These are phyloP conservation scores for Starmerella kuoi DNA, from an alignment of 805 yeast species.

Conservation along the genomic window DNA sequence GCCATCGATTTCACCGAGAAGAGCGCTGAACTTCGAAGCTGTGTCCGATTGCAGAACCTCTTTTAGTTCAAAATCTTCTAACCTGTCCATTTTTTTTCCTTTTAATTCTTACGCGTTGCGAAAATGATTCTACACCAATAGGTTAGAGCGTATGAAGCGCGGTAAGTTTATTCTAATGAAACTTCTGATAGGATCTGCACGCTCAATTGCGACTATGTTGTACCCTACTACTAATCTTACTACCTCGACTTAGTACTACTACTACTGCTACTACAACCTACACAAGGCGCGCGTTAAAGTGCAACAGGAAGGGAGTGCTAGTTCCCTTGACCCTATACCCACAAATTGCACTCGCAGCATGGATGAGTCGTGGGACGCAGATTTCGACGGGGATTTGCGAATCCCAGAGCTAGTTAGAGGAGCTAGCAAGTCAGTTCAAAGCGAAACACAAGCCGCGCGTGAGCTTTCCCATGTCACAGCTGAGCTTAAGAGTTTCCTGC, in stretches of 20 bases:
- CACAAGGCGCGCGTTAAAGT: too few relatives aligned
- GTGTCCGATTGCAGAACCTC: conserved; percentile 45
- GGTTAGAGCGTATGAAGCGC: too few relatives aligned
- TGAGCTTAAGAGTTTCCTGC: conserved; percentile 13
- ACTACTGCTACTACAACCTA: too few relatives aligned
- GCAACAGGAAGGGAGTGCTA: too few relatives aligned
- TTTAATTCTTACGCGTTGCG: neutral
- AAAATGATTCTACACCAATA: neutral
- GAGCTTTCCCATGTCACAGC: conserved; percentile 19
- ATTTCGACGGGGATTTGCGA: conserved; percentile 29
- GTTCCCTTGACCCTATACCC: too few relatives aligned
- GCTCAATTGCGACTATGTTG: too few relatives aligned
- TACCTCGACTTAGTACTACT: too few relatives aligned
- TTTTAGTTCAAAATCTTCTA: conserved; percentile 34
- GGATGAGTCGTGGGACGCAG: conserved; percentile 51
- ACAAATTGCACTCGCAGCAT: too few relatives aligned
- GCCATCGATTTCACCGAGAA: conserved; percentile 55
- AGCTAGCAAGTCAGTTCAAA: conserved; percentile 17
- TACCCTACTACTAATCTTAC: too few relatives aligned
- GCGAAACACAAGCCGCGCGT: conserved; percentile 22
- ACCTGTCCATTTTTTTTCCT: conserved; percentile 13
- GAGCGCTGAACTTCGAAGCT: conserved; percentile 48
- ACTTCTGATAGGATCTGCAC: too few relatives aligned
- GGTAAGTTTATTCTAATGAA: too few relatives aligned
- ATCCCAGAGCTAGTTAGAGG: conserved; percentile 17